Percentiles rank a stretch among this genome's conserved stretches.
Conservation (phyloP, 129 eudicot species). For the Tanacetum coccineum region DNA sequence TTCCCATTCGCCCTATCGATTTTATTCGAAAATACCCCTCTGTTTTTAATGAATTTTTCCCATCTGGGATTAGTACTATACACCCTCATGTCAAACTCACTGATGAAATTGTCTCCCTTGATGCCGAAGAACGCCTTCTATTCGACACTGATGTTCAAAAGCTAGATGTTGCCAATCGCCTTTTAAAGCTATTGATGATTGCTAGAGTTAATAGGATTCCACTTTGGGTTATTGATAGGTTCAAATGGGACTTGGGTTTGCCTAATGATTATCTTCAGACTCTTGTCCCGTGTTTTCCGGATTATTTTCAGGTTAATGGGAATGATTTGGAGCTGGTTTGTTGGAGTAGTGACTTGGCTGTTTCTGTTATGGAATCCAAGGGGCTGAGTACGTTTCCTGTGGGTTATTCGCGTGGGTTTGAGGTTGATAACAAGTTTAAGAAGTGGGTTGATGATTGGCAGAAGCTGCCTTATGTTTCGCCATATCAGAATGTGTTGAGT, state of each 20-base stretch:
- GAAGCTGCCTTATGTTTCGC: slow-evolving; percentile 83
- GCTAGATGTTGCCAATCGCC: slow-evolving; percentile 52
- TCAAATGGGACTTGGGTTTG: slow-evolving; percentile 87
- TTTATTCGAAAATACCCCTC: slow-evolving; percentile 78
- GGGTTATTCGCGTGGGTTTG: slow-evolving; percentile 65
- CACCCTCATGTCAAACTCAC: slow-evolving; percentile 72
- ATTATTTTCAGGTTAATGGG: slow-evolving; percentile 58
- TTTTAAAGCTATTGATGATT: slow-evolving; percentile 73
- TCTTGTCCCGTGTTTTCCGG: slow-evolving; percentile 72
- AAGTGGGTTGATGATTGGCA: slow-evolving; percentile 93
- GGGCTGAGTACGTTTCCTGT: slow-evolving; percentile 34
- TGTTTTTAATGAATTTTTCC: slow-evolving; percentile 62
- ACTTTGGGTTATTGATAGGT: slow-evolving; percentile 41
- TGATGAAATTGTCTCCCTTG: slow-evolving; percentile 38
- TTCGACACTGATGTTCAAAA: slow-evolving; percentile 38
- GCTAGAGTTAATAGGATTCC: slow-evolving; percentile 55
- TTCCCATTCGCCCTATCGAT: slow-evolving; percentile 81
- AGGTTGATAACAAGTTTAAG: slow-evolving; percentile 75
- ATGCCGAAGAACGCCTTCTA: slow-evolving; percentile 51
- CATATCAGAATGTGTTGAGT: slow-evolving; percentile 53
- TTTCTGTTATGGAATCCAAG: slow-evolving; percentile 50
- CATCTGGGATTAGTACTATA: slow-evolving; percentile 39
- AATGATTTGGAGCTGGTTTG: slow-evolving; percentile 70
- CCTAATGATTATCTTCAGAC: slow-evolving; percentile 50
- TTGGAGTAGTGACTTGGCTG: slow-evolving; percentile 71